Base-by-base conservation (phyloP, 495 filamentous ascomycete genomes). In the Clavariopsis aquatica region DNA sequence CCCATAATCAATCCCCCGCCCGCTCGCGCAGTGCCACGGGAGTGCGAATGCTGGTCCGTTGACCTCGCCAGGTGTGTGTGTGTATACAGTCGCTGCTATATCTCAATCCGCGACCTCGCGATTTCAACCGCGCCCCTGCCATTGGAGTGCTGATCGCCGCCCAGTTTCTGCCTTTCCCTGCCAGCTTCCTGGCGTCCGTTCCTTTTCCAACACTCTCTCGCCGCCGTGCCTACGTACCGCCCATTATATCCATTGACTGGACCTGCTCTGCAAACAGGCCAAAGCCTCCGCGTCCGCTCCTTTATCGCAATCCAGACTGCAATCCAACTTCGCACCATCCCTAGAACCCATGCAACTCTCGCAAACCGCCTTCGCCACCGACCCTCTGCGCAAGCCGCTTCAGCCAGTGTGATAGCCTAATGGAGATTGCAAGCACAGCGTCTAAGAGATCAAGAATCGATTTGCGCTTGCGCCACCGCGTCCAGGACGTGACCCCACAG, bases 191-290 rank as follows among this genome's bases (percentile, higher is more conserved):
- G 68, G 68, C 59, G 64, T 70, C 64, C 68, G 62, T 53, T 70
- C 68, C 6, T 29, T 67, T 70, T 57, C 58, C 51, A 34, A 59
- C 62, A 12, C 63, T 66, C 57, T 23, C 59, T 62, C 57, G 51
- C 46, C 52, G 45, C 29, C 45, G 19, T 31, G 58, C 28, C 12
- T 6, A 6, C 31, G 31, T 34, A 12, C 31, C 57, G 28, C 49
- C 43, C 26, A 19, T 60, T 38, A 58, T 52, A 65, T 67, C 64
- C 68, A 70, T 70, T 61, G 68, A 67, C 64, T 70, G 64, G 68
- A 70, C 55, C 29, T 58, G 53, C 31, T 6, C 31, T 34, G 31
- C 53, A 9, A 53, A 46, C 43, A 13, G 22, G 62, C 57, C 59
- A 22, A 62, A 53, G 52, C 52, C 52, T 29, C 29, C 49, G 41